Conservation (phyloP, 1,139 yeast species). For the Zygosaccharomyces sapae region DNA sequence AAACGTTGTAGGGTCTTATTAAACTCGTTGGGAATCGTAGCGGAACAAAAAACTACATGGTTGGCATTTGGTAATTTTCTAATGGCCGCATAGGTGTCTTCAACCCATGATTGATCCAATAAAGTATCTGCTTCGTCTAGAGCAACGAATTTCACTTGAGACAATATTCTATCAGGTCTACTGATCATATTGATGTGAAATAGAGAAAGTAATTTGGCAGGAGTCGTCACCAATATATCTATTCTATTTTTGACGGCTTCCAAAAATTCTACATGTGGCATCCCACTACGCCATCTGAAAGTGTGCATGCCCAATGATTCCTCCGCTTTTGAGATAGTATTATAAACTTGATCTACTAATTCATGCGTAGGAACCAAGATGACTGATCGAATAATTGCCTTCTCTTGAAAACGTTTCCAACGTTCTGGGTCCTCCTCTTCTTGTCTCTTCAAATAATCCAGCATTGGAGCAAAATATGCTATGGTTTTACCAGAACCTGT, state of each 20-base stretch:
- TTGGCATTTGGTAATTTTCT: constrained; percentile 50
- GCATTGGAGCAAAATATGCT: constrained; percentile 75
- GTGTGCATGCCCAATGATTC: constrained; percentile 42
- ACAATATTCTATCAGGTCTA: constrained; percentile 47
- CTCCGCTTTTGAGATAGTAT: constrained; percentile 46
- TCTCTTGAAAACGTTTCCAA: constrained; percentile 37
- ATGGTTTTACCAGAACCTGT: constrained; percentile 97
- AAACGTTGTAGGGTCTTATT: constrained; percentile 55
- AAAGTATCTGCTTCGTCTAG: constrained; percentile 96
- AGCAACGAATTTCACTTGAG: constrained; percentile 55
- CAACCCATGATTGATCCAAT: constrained; percentile 76
- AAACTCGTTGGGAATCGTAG: constrained; percentile 82
- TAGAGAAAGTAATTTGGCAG: constrained; percentile 54
- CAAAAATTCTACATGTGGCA: constrained; percentile 48
- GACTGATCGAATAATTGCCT: constrained; percentile 58
- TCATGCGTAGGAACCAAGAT: constrained; percentile 87
- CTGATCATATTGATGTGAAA: constrained; percentile 44
- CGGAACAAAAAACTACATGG: constrained; percentile 76
- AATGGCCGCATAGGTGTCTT: constrained; percentile 59
- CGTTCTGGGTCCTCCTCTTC: constrained; percentile 38
- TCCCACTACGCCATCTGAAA: constrained; percentile 55
- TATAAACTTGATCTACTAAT: constrained; percentile 72
- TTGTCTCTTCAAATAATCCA: constrained; percentile 63
- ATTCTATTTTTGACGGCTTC: constrained; percentile 50
- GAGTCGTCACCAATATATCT: constrained; percentile 83